Percentiles rank a stretch among this genome's conserved stretches.
Evolutionary conservation across 2,329 filamentous ascomycete genomes (phyloP).

Genomic region (Penicillium sp.): DNA sequence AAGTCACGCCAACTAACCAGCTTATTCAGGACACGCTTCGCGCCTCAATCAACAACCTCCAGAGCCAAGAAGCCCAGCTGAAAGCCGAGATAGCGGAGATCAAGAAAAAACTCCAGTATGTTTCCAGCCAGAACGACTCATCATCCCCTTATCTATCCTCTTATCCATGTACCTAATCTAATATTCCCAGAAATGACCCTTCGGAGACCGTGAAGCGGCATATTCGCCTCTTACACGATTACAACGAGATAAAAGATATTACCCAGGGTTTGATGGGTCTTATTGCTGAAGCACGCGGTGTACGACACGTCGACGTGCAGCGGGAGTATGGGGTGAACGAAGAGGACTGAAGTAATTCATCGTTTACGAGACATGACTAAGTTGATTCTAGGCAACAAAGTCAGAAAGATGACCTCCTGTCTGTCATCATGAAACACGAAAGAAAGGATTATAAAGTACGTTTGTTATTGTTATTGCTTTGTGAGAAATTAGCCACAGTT

Average conservation of each 20-base stretch:
- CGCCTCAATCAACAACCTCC: conserved; percentile 43
- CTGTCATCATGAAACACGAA: background rate
- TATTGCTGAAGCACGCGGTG: conserved; percentile 66
- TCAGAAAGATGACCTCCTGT: background rate
- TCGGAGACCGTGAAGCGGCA: conserved; percentile 62
- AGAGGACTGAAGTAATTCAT: conserved; percentile 36
- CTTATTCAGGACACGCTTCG: conserved; percentile 27
- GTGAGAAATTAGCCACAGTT: too few species aligned
- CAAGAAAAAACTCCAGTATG: conserved; percentile 43
- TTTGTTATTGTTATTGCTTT: background rate
- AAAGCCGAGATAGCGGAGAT: conserved; percentile 40
- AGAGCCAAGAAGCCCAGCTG: conserved; percentile 50
- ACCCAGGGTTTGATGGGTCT: conserved; percentile 68
- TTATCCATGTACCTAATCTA: background rate
- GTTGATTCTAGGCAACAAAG: background rate
- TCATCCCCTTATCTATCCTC: background rate
- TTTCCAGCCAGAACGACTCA: background rate
- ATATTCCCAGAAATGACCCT: conserved; percentile 43
- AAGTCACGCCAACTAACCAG: background rate
- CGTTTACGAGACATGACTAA: background rate
- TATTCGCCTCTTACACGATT: conserved; percentile 67
- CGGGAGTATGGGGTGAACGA: conserved; percentile 45
- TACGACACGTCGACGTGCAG: conserved; percentile 53
- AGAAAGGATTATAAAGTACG: background rate
- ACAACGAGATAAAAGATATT: conserved; percentile 73